Evolutionary conservation across 108 stramenopile species (phyloP), one percentile per base, ranked within the genome.

Genomic region (Mayamaea pseudoterrestris): DNA sequence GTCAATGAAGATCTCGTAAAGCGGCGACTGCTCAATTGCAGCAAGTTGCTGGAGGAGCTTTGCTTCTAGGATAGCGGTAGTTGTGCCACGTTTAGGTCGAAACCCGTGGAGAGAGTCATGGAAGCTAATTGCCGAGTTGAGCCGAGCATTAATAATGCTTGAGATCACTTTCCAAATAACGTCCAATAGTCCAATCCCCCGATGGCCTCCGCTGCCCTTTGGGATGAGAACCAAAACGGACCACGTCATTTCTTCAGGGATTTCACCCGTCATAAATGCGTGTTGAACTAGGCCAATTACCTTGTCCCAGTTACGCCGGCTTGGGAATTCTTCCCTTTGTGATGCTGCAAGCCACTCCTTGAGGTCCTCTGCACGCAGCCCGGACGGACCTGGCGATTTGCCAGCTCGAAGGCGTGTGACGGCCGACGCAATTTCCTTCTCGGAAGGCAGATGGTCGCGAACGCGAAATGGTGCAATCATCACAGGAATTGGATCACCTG

Each of bases 161-260:
- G 12, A n/a, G 32, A 34, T 18, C n/a, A 58, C 9, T 27, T 58
- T 58, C 48, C 57, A 58, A 16, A 51, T 28, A 12, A 29, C 24
- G 7, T 59, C 50, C 3, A 59, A 20, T 5, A 59, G 39, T 18
- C 58, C 50, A 1, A 59, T 59, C 20, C 58, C 40, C 1, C 46
- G 34, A 24, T 22, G 21, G 21, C 30, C 36, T 22, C 50, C 50
- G 17, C 50, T 45, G 17, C 50, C 50, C 25, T 60, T 60, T 6
- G 50, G 58, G 43, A 60, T 25, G n/a, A 60, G 50, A 2, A 42
- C 58, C 29, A 52, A n/a, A n/a, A 45, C 24, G 3, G 34, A 11
- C 58, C 50, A 51, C 2, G 16, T n/a, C 6, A 52, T 3, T 30
- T 41, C 13, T 11, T 16, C 4, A 3, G 58, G 58, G 9, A 60